Conservation (phyloP, 768 basidiomycete genomes). For the Podaxis sp. region DNA sequence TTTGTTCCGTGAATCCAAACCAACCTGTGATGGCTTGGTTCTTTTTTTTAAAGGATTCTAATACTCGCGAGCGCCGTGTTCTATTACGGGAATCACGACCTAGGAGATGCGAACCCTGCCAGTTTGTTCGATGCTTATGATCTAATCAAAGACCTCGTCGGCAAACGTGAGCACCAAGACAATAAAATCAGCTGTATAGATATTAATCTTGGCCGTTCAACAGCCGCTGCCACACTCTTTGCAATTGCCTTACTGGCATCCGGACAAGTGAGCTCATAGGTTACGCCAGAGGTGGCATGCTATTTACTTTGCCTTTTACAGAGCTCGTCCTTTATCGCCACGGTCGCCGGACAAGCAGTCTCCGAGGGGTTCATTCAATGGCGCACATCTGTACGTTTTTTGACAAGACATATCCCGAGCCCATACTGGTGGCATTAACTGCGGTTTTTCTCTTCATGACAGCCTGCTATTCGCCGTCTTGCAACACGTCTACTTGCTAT, state of each 20-base stretch:
- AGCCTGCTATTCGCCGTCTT: slow-evolving; percentile 78
- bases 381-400: slow-evolving; percentile 62
- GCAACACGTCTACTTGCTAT: slow-evolving; percentile 79
- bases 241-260: slow-evolving; percentile 81
- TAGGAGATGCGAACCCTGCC: slow-evolving; percentile 39
- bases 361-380: slow-evolving; percentile 88
- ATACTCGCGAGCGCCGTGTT: slow-evolving; percentile 83
- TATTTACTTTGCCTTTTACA: slow-evolving; percentile 15
- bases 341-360: slow-evolving; percentile 86
- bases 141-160: slow-evolving; percentile 63
- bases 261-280: slow-evolving; percentile 51
- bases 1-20: not conserved
- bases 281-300: not conserved
- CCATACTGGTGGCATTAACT: not conserved
- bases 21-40: slow-evolving; percentile 5
- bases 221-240: slow-evolving; percentile 82
- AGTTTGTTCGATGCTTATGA: slow-evolving; percentile 83
- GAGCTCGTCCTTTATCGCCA: slow-evolving; percentile 86
- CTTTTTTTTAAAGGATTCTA: slow-evolving; percentile 51
- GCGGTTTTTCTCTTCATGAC: not conserved
- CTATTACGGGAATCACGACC: slow-evolving; percentile 39
- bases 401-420: not conserved
- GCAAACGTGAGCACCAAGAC: slow-evolving; percentile 45
- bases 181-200: not conserved
- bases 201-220: not conserved